Percentiles rank a stretch among this genome's conserved stretches.
Evolutionary conservation across 2,329 filamentous ascomycete species (phyloP).

Genomic region (Ascochyta viciae-villosae): DNA sequence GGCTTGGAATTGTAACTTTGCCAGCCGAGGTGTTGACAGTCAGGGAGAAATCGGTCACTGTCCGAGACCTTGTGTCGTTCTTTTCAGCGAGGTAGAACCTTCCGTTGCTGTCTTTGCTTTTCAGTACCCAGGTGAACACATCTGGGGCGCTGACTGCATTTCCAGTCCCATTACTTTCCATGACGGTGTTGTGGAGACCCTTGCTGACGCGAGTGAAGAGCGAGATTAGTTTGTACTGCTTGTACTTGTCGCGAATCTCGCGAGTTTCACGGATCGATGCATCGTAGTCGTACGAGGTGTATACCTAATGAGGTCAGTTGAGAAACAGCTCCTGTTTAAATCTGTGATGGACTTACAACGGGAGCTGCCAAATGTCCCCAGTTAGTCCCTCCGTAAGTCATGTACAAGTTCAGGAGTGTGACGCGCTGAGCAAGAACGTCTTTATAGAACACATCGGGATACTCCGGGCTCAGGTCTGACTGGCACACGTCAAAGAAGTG

Average conservation of each 20-base stretch:
- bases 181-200: conserved; percentile 60
- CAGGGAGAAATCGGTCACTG: conserved; percentile 56
- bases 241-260: conserved; percentile 60
- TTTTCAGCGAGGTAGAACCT: conserved; percentile 62
- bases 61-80: conserved; percentile 53
- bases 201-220: conserved; percentile 62
- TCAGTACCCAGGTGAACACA: conserved; percentile 61
- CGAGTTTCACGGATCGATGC: conserved; percentile 63
- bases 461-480: conserved; percentile 55
- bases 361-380: conserved; percentile 59
- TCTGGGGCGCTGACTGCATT: conserved; percentile 50
- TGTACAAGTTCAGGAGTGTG: conserved; percentile 60
- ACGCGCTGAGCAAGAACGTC: conserved; percentile 61
- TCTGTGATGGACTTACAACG: conserved; percentile 24
- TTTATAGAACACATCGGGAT: conserved; percentile 64
- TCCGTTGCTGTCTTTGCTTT: conserved; percentile 58
- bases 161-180: conserved; percentile 63
- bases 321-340: neutral
- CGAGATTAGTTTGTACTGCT: conserved; percentile 62
- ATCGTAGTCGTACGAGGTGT: conserved; percentile 56
- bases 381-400: conserved; percentile 63
- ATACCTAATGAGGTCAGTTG: conserved; percentile 45
- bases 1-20: conserved; percentile 52
- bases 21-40: conserved; percentile 58
- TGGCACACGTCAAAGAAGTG: conserved; percentile 60